Evolutionary conservation across 1,284 basidiomycete species (phyloP), one percentile per base, ranked within the genome.

Genomic region (Ceratobasidium papillatum): DNA sequence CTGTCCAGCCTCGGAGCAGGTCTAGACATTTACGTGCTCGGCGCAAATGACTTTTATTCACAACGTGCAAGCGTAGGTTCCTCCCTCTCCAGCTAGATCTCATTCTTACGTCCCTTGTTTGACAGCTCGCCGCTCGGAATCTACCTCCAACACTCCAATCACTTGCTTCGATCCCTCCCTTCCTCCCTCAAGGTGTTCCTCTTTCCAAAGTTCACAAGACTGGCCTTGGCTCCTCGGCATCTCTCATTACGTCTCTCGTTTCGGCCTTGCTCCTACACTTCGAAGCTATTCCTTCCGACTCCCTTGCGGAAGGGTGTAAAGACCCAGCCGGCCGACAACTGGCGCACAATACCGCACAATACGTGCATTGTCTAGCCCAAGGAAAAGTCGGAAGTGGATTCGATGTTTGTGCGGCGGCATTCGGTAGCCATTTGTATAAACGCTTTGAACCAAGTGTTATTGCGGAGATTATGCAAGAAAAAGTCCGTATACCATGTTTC

Each of bases 331-430:
- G 87, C 2, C 84, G 88, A 72, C 82, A 84, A 27, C 85, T 95
- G 19, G 90, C 95, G 0, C 98, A 99, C 83, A 96, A 98, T 79
- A 86, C 94, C n/a, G 91, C 97, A 0, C 98, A 99, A 82, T 96
- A 93, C 78, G 90, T 95, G 3, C 98, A 99, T 82, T 99, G 96
- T 79, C 86, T 96, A 34, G 98, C 98, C 0, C 98, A 99, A 83
- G 98, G 98, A 56, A 99, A 99, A 82, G 91, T 99, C 17, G 98
- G 98, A 45, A 95, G 93, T 78, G 98, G 98, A 0, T 99, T 99
- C 82, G 98, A 99, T 81, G 94, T 99, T 61, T 91, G 95, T 27
- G 90, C 95, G 0, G 96, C 97, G 0, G 92, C 96, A 2, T 99
- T 94, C 84, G 98, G 98, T 8, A 96, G 94, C 80, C 97, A 99